Evolutionary conservation across 2,329 filamentous ascomycete genomes (phyloP).

Genomic region (Boeremia exigua): DNA sequence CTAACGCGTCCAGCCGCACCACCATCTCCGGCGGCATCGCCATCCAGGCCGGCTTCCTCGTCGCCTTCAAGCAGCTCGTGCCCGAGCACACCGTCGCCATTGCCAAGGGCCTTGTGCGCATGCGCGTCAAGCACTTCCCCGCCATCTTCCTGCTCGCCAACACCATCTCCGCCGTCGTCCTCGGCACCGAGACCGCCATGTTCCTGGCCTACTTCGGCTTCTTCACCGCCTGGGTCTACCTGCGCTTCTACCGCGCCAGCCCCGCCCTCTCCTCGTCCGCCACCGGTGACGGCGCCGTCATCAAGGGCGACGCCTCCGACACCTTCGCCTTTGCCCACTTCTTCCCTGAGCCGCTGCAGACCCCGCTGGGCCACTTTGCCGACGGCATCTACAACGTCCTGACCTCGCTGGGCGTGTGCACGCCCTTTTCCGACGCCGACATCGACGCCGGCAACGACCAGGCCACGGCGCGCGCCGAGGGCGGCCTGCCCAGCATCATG

Average conservation of each 20-base stretch:
- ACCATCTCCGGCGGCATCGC: constrained; percentile 88
- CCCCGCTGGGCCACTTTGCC: constrained; percentile 74
- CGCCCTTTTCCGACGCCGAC: constrained; percentile 83
- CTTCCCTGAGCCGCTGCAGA: constrained; percentile 85
- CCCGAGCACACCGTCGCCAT: constrained; percentile 96
- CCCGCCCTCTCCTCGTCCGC: constrained; percentile 62
- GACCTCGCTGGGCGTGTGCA: constrained; percentile 78
- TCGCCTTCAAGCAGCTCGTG: constrained; percentile 96
- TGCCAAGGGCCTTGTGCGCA: constrained; percentile 84
- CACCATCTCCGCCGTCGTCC: constrained; percentile 66
- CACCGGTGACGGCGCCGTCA: constrained; percentile 58
- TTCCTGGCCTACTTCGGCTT: constrained; percentile 83
- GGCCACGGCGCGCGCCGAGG: constrained; percentile 69
- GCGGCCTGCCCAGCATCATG: constrained; percentile 65
- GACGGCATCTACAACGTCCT: constrained; percentile 76
- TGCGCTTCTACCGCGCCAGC: constrained; percentile 88
- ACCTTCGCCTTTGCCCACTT: constrained; percentile 96
- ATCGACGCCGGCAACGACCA: constrained; percentile 75
- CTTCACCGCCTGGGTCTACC: constrained; percentile 89
- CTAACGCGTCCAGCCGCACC: constrained; percentile 72
- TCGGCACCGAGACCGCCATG: constrained; percentile 77
- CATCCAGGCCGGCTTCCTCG: constrained; percentile 90
- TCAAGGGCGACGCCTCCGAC: constrained; percentile 92
- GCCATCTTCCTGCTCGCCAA: constrained; percentile 78
- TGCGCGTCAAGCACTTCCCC: constrained; percentile 83